phyloP scores from a whole-genome alignment of 148 eudicot genomes.

The Cornus suecica region DNA sequence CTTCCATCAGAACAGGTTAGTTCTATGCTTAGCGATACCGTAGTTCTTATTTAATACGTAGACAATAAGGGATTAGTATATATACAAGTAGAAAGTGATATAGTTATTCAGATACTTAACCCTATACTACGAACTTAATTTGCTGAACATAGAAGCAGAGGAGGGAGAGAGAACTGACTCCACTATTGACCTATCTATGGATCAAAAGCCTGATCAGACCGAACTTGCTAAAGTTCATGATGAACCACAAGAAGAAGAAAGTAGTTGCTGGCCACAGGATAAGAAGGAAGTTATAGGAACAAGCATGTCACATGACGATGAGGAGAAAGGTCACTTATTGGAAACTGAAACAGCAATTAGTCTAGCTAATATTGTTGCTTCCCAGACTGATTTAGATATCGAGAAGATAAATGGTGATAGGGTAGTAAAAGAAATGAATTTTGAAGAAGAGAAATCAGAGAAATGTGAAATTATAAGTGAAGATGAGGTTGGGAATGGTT shows the following conservation, averaged over 20 bases:
- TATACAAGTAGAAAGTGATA: background rate
- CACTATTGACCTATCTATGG: background rate
- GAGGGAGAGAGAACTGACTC: background rate
- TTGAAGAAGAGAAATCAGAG: background rate
- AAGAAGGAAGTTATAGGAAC: background rate
- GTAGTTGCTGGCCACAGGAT: background rate
- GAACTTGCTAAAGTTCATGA: background rate
- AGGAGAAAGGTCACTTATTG: background rate
- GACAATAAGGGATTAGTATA: background rate
- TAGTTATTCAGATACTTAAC: background rate
- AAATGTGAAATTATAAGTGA: background rate
- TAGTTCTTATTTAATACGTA: background rate
- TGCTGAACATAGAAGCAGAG: background rate
- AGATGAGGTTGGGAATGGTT: constrained; percentile 4
- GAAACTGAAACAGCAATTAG: background rate
- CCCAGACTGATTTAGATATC: background rate
- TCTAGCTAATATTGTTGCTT: background rate
- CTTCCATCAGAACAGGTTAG: constrained; percentile 2
- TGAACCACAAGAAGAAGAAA: background rate
- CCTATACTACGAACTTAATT: background rate
- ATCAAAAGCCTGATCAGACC: background rate
- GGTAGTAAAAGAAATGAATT: background rate
- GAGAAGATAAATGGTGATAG: background rate
- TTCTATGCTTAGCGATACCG: background rate
- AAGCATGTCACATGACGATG: background rate